Evolutionary conservation across 1,284 basidiomycete species (phyloP), one percentile per base, ranked within the genome.

Genomic region (Erythrobasidium hasegawianum): DNA sequence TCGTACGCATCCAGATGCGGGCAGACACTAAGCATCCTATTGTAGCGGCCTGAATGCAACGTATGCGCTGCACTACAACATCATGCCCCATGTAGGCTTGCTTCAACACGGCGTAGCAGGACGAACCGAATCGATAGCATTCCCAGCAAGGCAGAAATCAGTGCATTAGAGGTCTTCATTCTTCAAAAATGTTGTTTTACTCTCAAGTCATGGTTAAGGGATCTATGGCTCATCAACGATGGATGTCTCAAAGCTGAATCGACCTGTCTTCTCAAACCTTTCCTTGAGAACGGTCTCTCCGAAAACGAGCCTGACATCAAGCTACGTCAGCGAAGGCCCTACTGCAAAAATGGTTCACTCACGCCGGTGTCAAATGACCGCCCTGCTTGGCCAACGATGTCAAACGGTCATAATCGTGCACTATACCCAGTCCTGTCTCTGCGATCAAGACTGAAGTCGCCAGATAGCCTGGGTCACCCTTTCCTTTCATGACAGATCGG

Each of bases 51-150:
- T 82, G 40, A 79, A 83, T 11, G 81, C 87, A 14, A 86, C 86
- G 4, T 94, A 90, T 75, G 80, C 83, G 0, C 81, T 95, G 53
- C 88, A 88, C 75, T 95, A 92, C 79, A 93, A 94, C 73, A 76
- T 90, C 26, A 94, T 94, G 90, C 91, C 91, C 13, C 86, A 88
- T 73, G 88, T 94, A 14, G 91, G 91, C 5, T 71, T 84, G 41
- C 81, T 95, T 52, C 86, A 83, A 2, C 52, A 55, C 16, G 68
- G 68, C 20, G 68, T 66, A 53, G 68, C 64, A 10, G 68, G 68
- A n/a, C 57, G 68, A 40, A 56, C 68, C 1, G 43, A 50, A 18
- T 20, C 26, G 14, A 59, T 68, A 5, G 40, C 56, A 9, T 65
- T 68, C 50, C 67, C 67, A 24, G 45, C 43, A 4, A 39, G 49